Evolutionary conservation across 805 yeast species (phyloP).

Genomic region (Osmozyma mogii): DNA sequence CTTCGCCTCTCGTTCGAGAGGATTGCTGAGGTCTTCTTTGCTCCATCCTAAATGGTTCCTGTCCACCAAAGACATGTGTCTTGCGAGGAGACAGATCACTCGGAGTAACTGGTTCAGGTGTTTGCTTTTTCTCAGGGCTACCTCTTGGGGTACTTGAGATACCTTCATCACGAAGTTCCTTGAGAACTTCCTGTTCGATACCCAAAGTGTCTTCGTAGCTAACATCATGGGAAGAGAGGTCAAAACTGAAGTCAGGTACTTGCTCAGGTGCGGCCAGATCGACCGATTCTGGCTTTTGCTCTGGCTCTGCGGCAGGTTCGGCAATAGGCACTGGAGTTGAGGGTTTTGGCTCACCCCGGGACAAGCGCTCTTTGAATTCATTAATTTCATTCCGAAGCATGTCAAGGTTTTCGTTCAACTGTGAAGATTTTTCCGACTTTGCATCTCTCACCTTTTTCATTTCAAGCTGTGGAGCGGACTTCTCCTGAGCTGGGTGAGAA

Average conservation of each 20-base stretch:
- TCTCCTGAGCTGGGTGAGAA: no score
- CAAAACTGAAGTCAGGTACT: constrained; percentile 29
- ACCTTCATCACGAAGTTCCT: constrained; percentile 12
- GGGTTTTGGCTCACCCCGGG: constrained; percentile 14
- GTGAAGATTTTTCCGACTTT: constrained; percentile 16
- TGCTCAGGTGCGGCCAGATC: no score
- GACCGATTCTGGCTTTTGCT: no score
- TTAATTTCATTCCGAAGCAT: constrained; percentile 34
- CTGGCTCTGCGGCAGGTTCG: no score
- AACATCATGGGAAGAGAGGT: constrained; percentile 30
- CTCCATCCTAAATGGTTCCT: not conserved
- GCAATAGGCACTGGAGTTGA: no score
- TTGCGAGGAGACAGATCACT: not conserved
- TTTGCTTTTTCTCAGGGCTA: not conserved
- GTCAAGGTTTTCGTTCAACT: constrained; percentile 35
- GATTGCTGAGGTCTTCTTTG: not conserved
- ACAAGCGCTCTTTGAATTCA: constrained; percentile 36
- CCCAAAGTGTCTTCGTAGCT: constrained; percentile 33
- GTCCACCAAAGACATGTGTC: constrained; percentile 1
- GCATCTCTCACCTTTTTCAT: no score
- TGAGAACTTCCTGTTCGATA: constrained; percentile 22
- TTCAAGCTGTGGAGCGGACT: no score
- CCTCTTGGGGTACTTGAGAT: not conserved
- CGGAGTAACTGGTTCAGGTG: not conserved
- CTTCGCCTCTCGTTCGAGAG: not conserved